phyloP scores from a whole-genome alignment of 2,329 filamentous ascomycete species.

The Fusarium incarnatum region DNA sequence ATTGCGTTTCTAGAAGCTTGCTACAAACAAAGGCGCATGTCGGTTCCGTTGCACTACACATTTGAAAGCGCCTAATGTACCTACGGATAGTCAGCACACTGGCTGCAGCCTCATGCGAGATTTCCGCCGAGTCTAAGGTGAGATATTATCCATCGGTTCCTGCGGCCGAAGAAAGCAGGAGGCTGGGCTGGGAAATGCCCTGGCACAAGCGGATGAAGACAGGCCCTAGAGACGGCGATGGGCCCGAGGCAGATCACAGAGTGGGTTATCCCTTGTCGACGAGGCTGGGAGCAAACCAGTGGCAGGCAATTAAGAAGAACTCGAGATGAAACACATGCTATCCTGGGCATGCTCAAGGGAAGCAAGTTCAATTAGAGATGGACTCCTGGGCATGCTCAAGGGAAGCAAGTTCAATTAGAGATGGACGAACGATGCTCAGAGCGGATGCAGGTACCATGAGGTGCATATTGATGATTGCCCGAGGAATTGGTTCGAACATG shows the following conservation, averaged over 20 bases:
- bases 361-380: conserved; percentile 12
- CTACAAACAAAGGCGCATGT: conserved; percentile 24
- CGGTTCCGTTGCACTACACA: conserved; percentile 32
- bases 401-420: conserved; percentile 13
- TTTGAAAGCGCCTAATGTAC: conserved; percentile 29
- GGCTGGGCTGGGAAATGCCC: conserved; percentile 24
- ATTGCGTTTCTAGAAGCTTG: conserved; percentile 35
- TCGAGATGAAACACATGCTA: conserved; percentile 2
- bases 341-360: conserved; percentile 7
- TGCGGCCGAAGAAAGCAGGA: conserved; percentile 28
- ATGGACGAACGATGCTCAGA: conserved; percentile 8
- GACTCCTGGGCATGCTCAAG: conserved; percentile 3
- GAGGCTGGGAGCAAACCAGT: conserved; percentile 26
- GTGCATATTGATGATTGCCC: conserved; percentile 14
- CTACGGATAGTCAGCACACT: conserved; percentile 27
- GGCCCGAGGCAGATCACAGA: conserved; percentile 16
- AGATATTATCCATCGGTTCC: conserved; percentile 36
- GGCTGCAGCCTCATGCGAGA: conserved; percentile 48
- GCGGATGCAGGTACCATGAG: conserved; percentile 37
- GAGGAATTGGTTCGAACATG: conserved; percentile 9
- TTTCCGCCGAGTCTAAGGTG: conserved; percentile 44
- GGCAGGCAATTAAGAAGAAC: conserved; percentile 10
- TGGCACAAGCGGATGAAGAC: conserved; percentile 1
- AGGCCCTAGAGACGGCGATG: conserved; percentile 12
- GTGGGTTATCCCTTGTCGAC: conserved; percentile 27